phyloP scores from a whole-genome alignment of 139 green algal genomes.

The Chlamydomonas urium region DNA sequence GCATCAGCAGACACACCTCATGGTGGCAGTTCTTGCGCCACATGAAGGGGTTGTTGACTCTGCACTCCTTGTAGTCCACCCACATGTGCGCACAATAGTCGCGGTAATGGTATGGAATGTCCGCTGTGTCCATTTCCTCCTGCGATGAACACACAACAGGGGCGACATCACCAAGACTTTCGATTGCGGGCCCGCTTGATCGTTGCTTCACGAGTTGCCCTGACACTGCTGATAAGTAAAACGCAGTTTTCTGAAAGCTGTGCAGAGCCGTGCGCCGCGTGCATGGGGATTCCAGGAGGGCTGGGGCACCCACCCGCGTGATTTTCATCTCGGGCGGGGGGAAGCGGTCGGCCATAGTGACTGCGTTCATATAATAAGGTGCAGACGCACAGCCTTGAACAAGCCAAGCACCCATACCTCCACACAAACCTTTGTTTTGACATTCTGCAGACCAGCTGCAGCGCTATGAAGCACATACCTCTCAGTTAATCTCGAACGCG shows the following conservation, averaged over 20 bases:
- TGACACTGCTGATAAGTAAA: not conserved
- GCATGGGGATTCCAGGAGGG: not conserved
- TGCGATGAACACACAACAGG: conserved; percentile 32
- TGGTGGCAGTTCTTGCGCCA: conserved; percentile 40
- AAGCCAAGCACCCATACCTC: no score
- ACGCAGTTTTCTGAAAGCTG: not conserved
- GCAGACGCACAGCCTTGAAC: no score
- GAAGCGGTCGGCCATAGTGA: conserved; percentile 35
- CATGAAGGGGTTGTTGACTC: conserved; percentile 34
- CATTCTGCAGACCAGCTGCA: no score
- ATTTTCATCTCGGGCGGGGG: conserved; percentile 41
- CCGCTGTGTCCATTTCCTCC: conserved; percentile 76
- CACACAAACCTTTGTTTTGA: no score
- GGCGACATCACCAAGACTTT: not conserved
- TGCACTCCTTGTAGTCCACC: conserved; percentile 88
- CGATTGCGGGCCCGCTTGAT: not conserved
- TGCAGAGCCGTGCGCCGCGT: not conserved
- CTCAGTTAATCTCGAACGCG: no score
- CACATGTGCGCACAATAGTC: conserved; percentile 90
- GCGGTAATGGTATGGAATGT: conserved; percentile 69
- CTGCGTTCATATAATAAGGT: no score
- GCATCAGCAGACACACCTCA: no score
- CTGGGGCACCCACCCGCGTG: conserved; percentile 32
- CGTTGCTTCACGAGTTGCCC: not conserved
- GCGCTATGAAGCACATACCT: no score